Evolutionary conservation across 2,329 filamentous ascomycete genomes (phyloP).

Genomic region (Teratosphaeria gauchensis): DNA sequence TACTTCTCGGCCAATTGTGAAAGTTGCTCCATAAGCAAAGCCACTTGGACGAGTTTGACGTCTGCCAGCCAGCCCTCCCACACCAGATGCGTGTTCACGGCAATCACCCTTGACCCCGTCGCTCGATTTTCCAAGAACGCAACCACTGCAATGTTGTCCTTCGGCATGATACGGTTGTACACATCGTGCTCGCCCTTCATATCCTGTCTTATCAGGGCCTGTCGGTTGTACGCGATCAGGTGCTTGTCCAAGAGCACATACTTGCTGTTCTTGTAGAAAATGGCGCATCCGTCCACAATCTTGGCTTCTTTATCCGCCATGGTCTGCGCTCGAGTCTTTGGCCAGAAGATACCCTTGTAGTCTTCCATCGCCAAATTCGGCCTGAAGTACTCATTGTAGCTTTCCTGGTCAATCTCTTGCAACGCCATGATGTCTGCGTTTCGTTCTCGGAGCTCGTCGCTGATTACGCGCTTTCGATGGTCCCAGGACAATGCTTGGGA

Average conservation of each 20-base stretch:
- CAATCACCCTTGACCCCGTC: constrained; percentile 83
- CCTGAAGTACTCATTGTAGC: constrained; percentile 83
- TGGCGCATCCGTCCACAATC: constrained; percentile 89
- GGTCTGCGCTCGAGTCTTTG: constrained; percentile 79
- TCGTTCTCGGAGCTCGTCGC: constrained; percentile 69
- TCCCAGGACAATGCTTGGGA: constrained; percentile 76
- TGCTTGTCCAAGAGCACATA: constrained; percentile 92
- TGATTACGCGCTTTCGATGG: constrained; percentile 69
- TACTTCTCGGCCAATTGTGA: constrained; percentile 80
- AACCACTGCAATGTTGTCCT: constrained; percentile 90
- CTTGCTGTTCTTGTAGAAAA: constrained; percentile 93
- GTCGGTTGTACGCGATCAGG: constrained; percentile 80
- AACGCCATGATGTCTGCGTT: constrained; percentile 85
- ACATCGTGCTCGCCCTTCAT: constrained; percentile 97
- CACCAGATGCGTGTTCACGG: constrained; percentile 88
- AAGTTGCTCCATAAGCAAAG: constrained; percentile 87
- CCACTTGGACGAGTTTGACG: constrained; percentile 93
- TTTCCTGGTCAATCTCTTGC: constrained; percentile 87
- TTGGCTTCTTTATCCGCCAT: constrained; percentile 85
- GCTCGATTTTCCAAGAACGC: constrained; percentile 85
- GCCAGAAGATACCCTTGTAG: constrained; percentile 91
- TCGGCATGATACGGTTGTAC: constrained; percentile 96
- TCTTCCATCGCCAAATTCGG: constrained; percentile 76
- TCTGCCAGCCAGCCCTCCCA: constrained; percentile 89
- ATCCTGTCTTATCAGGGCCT: constrained; percentile 87